These are phyloP conservation scores for Sonneratia caseolaris DNA, from an alignment of 345 rosid genomes.

Conservation along the genomic window DNA sequence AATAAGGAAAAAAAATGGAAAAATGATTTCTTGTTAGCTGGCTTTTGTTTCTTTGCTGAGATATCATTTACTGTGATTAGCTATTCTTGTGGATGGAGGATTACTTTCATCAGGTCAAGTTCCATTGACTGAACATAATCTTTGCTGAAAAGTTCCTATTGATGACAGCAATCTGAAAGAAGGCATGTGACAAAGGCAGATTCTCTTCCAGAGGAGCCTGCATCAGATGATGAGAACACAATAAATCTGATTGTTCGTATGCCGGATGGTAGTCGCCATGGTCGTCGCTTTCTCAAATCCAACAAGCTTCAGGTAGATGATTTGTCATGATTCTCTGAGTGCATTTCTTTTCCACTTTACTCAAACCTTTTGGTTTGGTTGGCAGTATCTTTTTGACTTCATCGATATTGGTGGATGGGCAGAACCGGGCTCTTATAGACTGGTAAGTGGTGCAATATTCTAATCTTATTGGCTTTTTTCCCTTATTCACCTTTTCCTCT, in stretches of 20 bases:
- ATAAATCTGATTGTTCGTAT: conserved; percentile 55
- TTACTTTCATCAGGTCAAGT: not conserved
- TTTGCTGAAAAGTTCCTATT: not conserved
- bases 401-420: conserved; percentile 49
- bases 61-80: not conserved
- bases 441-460: conserved; percentile 37
- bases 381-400: conserved; percentile 63
- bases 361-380: conserved; percentile 10
- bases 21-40: not conserved
- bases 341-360: conserved; percentile 7
- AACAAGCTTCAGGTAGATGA: conserved; percentile 70
- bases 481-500: not conserved
- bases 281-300: conserved; percentile 70
- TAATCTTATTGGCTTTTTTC: not conserved
- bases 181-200: conserved; percentile 25
- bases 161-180: conserved; percentile 35
- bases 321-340: not conserved
- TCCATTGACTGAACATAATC: conserved; percentile 2
- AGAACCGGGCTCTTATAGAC: conserved; percentile 56
- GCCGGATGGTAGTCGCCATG: conserved; percentile 78
- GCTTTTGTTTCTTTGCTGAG: not conserved
- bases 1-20: not conserved
- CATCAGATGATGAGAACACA: conserved; percentile 41
- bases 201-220: conserved; percentile 55
- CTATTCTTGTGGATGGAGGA: not conserved